A percentile compares a stretch with the other conserved stretches of the same genome.
Conservation (phyloP, 164 flowering plant species). For the Aristolochia contorta region DNA sequence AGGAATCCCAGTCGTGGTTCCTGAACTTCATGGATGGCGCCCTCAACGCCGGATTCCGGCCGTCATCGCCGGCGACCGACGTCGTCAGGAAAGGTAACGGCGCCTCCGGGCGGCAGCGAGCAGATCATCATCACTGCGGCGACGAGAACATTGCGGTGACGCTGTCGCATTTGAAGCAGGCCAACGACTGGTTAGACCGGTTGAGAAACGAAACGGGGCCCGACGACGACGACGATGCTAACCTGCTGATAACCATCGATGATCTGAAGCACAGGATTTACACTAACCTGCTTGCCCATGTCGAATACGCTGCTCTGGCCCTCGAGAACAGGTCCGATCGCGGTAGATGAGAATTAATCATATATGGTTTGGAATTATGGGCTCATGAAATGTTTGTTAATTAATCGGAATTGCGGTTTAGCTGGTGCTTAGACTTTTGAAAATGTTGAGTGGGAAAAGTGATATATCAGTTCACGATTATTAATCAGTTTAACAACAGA, state of each 20-base stretch:
- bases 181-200: slow-evolving; percentile 74
- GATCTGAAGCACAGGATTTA: slow-evolving; percentile 66
- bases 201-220: slow-evolving; percentile 17
- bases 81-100: slow-evolving; percentile 38
- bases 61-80: background rate
- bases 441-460: too few species aligned
- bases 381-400: background rate
- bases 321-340: slow-evolving; percentile 44
- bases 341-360: slow-evolving; percentile 17
- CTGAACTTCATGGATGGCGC: slow-evolving; percentile 62
- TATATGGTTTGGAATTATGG: background rate
- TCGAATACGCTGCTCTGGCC: slow-evolving; percentile 74
- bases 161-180: slow-evolving; percentile 72
- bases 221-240: slow-evolving; percentile 31
- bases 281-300: slow-evolving; percentile 63
- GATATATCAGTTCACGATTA: too few species aligned
- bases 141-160: slow-evolving; percentile 54
- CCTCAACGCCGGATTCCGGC: slow-evolving; percentile 42
- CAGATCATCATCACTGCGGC: too few species aligned
- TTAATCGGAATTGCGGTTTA: background rate
- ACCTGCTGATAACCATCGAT: slow-evolving; percentile 31
- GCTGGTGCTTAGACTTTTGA: background rate
- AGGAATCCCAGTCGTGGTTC: slow-evolving; percentile 69
- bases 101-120: slow-evolving; percentile 8
- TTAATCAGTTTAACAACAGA: too few species aligned